Evolutionary conservation across 148 eudicot species (phyloP).

Genomic region (Diospyros kaki): DNA sequence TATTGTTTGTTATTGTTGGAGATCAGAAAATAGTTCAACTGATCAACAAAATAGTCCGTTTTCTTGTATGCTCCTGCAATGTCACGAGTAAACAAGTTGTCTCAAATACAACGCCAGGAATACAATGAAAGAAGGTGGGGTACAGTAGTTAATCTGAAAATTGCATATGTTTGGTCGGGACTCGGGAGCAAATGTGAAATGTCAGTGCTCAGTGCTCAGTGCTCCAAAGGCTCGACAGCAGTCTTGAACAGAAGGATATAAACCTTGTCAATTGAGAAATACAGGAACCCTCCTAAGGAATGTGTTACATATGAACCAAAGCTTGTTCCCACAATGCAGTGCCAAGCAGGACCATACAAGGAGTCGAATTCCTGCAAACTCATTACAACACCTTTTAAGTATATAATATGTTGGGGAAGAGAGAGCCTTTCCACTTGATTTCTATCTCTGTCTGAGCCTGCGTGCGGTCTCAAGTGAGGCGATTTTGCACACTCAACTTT

Average conservation of each 20-base stretch:
- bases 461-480: too few relatives aligned
- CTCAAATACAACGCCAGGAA: neutral
- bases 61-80: neutral
- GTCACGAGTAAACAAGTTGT: neutral
- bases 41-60: neutral
- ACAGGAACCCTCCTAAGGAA: constrained; percentile 64
- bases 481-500: too few relatives aligned
- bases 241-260: constrained; percentile 62
- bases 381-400: neutral
- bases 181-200: neutral
- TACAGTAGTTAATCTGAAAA: too few relatives aligned
- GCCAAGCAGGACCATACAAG: constrained; percentile 66
- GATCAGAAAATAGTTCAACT: neutral
- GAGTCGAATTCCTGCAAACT: constrained; percentile 57
- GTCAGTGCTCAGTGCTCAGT: constrained; percentile 22
- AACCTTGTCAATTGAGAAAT: constrained; percentile 63
- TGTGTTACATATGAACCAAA: constrained; percentile 70
- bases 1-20: too few relatives aligned
- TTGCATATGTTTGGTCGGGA: too few relatives aligned
- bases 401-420: too few relatives aligned
- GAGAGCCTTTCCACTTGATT: too few relatives aligned
- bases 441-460: too few relatives aligned
- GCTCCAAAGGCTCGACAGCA: constrained; percentile 50
- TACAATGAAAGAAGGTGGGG: too few relatives aligned
- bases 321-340: constrained; percentile 67